These are phyloP conservation scores for Lunasporangiospora selenospora DNA, from an alignment of 192 early-diverging fungal genomes.

Conservation along the genomic window DNA sequence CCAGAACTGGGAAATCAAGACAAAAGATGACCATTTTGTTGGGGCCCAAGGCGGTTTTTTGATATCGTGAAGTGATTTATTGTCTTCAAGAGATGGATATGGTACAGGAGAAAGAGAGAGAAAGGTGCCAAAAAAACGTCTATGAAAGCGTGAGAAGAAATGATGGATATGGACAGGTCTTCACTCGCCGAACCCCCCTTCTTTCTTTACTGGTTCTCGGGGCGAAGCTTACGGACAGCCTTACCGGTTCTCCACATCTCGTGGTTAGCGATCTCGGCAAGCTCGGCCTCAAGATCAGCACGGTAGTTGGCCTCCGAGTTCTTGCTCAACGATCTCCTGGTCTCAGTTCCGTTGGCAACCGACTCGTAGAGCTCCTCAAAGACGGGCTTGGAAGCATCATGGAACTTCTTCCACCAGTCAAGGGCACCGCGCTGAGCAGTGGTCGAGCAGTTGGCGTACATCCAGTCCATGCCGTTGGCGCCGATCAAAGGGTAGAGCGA, in stretches of 20 bases:
- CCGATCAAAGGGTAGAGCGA: conserved; percentile 97
- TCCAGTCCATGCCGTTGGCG: conserved; percentile 94
- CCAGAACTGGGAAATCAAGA: too few relatives aligned
- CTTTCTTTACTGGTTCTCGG: conserved; percentile 76
- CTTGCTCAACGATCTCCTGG: conserved; percentile 82
- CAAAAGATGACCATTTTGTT: too few relatives aligned
- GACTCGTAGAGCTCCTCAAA: conserved; percentile 90
- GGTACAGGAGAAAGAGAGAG: too few relatives aligned
- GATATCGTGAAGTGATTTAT: too few relatives aligned
- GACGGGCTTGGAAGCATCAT: conserved; percentile 92
- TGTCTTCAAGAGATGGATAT: too few relatives aligned
- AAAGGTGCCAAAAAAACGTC: too few relatives aligned
- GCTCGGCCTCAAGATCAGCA: conserved; percentile 90
- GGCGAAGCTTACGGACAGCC: conserved; percentile 87
- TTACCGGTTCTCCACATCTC: conserved; percentile 95
- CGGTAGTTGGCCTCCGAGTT: conserved; percentile 94
- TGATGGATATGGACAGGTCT: too few relatives aligned
- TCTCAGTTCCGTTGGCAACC: conserved; percentile 90
- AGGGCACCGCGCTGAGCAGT: conserved; percentile 97
- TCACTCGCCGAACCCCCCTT: too few relatives aligned
- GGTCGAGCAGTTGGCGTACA: conserved; percentile 98
- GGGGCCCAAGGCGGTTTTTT: too few relatives aligned
- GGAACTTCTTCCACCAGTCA: conserved; percentile 97
- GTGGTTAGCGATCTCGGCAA: conserved; percentile 77
- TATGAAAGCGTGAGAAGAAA: too few relatives aligned